A percentile compares a stretch with the other conserved stretches of the same genome.
These are phyloP conservation scores for Magnolia officinalis DNA, from an alignment of 164 flowering plant genomes.

Conservation along the genomic window DNA sequence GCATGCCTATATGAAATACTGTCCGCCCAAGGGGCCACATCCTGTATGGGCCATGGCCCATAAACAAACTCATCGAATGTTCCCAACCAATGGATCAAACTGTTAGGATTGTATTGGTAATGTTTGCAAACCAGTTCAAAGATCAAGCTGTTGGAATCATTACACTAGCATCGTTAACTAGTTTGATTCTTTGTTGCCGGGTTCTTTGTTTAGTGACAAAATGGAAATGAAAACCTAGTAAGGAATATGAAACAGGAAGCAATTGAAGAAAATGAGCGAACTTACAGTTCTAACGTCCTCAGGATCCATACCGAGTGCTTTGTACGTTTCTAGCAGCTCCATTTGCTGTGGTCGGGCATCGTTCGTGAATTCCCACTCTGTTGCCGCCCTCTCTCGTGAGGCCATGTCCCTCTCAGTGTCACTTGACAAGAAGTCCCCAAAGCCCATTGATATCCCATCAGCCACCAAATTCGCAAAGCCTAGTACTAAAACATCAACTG, in stretches of 20 bases:
- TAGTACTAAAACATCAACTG: slow-evolving; percentile 51
- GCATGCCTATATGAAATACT: too few relatives aligned
- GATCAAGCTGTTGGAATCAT: too few relatives aligned
- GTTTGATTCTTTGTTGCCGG: too few relatives aligned
- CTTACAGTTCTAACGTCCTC: slow-evolving; percentile 43
- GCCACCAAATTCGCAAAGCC: slow-evolving; percentile 65
- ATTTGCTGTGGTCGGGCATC: slow-evolving; percentile 13
- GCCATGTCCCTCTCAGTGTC: slow-evolving; percentile 46
- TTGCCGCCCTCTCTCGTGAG: slow-evolving; percentile 33
- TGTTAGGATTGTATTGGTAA: neutral
- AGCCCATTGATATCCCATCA: slow-evolving; percentile 74
- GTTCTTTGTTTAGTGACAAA: too few relatives aligned
- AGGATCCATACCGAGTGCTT: slow-evolving; percentile 45
- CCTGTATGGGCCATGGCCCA: too few relatives aligned
- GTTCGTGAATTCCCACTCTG: slow-evolving; percentile 40
- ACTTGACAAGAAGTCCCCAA: slow-evolving; percentile 51
- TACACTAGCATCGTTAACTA: too few relatives aligned
- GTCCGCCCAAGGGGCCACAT: too few relatives aligned
- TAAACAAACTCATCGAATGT: too few relatives aligned
- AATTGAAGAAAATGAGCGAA: neutral
- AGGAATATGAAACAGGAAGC: too few relatives aligned
- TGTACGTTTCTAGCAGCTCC: slow-evolving; percentile 35
- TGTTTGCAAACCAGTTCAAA: neutral
- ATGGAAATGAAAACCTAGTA: too few relatives aligned
- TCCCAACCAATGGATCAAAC: too few relatives aligned